Evolutionary conservation across 179 eudicot genomes (phyloP).

Genomic region (Patellifolia procumbens): DNA sequence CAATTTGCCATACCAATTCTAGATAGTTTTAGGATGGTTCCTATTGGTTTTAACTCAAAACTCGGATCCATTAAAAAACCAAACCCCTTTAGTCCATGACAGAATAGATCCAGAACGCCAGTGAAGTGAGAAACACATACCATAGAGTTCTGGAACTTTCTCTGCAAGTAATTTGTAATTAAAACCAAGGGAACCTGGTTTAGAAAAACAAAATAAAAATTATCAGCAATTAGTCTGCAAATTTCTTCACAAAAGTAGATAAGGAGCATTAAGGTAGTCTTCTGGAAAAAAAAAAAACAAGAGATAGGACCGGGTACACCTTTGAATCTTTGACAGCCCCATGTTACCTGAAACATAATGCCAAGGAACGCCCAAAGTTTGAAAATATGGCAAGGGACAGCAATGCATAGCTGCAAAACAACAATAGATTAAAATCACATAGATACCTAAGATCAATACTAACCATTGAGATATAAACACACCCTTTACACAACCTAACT

Average conservation of each 20-base stretch:
- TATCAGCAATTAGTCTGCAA: neutral
- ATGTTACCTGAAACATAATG: constrained; percentile 88
- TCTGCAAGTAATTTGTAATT: constrained; percentile 67
- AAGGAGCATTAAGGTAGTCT: neutral
- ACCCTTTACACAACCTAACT: too few relatives aligned
- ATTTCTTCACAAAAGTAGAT: neutral
- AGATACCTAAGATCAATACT: neutral
- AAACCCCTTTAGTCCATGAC: neutral
- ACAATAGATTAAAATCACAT: neutral
- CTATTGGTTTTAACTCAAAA: neutral
- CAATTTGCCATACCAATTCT: too few relatives aligned
- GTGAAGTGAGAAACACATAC: constrained; percentile 37
- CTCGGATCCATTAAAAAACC: neutral
- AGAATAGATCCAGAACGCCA: neutral
- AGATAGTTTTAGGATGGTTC: neutral
- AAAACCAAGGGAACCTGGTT: constrained; percentile 82
- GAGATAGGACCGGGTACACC: neutral
- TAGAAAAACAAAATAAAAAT: constrained; percentile 7
- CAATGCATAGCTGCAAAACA: constrained; percentile 76
- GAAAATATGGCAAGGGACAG: constrained; percentile 95
- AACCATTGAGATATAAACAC: neutral
- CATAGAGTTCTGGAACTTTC: constrained; percentile 81
- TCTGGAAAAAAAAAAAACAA: neutral
- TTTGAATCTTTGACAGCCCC: constrained; percentile 1
- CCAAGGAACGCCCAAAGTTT: constrained; percentile 95